phyloP scores from a whole-genome alignment of 2,329 filamentous ascomycete genomes.

The Allantophomopsis lycopodina region DNA sequence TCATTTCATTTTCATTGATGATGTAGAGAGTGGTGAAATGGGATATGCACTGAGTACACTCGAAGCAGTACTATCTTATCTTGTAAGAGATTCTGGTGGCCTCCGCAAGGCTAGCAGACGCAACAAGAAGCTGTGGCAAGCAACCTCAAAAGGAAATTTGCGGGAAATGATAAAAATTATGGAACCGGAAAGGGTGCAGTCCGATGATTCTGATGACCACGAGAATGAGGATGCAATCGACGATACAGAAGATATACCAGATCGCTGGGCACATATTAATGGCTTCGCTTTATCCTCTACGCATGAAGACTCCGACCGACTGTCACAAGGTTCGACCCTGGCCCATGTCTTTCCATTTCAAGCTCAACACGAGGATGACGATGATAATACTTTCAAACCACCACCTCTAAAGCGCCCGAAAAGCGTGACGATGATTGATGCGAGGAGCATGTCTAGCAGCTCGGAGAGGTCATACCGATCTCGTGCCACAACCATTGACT shows the following conservation, averaged over 20 bases:
- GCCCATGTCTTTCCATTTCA: slow-evolving; percentile 91
- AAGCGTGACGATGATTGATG: slow-evolving; percentile 71
- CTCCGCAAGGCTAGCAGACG: slow-evolving; percentile 73
- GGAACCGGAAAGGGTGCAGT: slow-evolving; percentile 42
- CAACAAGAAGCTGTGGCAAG: slow-evolving; percentile 82
- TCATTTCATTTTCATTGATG: slow-evolving; percentile 94
- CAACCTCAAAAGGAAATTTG: slow-evolving; percentile 64
- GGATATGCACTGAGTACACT: slow-evolving; percentile 94
- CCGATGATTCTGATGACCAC: slow-evolving; percentile 12
- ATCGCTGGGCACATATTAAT: slow-evolving; percentile 13
- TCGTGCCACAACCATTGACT: slow-evolving; percentile 63
- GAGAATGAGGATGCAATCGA: slow-evolving; percentile 29
- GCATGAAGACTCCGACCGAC: slow-evolving; percentile 6
- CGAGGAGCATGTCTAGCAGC: slow-evolving; percentile 73
- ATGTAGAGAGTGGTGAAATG: slow-evolving; percentile 91
- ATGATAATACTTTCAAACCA: slow-evolving; percentile 31
- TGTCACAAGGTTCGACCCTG: slow-evolving; percentile 27
- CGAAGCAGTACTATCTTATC: slow-evolving; percentile 83
- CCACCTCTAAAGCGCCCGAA: slow-evolving; percentile 17
- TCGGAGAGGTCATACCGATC: slow-evolving; percentile 78
- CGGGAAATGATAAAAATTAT: slow-evolving; percentile 65
- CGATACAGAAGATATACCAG: slow-evolving; percentile 28
- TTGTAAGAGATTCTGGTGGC: slow-evolving; percentile 68
- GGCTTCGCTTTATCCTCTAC: slow-evolving; percentile 10
- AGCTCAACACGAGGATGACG: slow-evolving; percentile 32